A percentile compares a stretch with the other conserved stretches of the same genome.
These are phyloP conservation scores for Boletus pseudopeckii DNA, from an alignment of 768 basidiomycete species.

Conservation along the genomic window DNA sequence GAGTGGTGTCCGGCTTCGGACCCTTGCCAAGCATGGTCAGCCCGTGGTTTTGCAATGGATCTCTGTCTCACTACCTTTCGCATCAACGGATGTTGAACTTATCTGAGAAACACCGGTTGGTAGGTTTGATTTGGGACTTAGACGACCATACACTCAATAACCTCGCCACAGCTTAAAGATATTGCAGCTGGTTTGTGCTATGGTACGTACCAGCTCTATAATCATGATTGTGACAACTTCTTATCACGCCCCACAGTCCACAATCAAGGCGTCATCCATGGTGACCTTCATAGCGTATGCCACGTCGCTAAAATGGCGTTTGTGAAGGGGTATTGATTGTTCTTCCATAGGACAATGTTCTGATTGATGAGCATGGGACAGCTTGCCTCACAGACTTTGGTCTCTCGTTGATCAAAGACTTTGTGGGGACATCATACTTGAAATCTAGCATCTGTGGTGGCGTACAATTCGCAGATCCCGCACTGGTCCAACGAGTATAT, in stretches of 20 bases:
- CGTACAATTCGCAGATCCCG: conserved; percentile 46
- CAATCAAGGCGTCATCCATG: conserved; percentile 27
- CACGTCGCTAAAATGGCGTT: not conserved
- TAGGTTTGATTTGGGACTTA: conserved; percentile 1
- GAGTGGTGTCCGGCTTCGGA: conserved; percentile 30
- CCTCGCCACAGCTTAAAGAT: conserved; percentile 15
- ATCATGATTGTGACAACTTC: not conserved
- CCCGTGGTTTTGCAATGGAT: conserved; percentile 31
- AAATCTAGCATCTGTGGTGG: conserved; percentile 37
- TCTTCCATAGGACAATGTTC: conserved; percentile 36
- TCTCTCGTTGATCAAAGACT: conserved; percentile 28
- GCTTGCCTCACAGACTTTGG: conserved; percentile 52
- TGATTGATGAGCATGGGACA: conserved; percentile 36
- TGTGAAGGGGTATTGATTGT: not conserved
- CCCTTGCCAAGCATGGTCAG: conserved; percentile 30
- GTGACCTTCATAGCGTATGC: conserved; percentile 37
- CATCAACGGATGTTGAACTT: not conserved
- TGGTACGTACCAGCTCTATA: conserved; percentile 12
- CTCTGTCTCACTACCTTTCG: conserved; percentile 22
- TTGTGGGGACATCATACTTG: conserved; percentile 27
- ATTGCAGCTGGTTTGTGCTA: conserved; percentile 21
- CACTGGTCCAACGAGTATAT: conserved; percentile 14
- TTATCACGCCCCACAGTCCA: conserved; percentile 18
- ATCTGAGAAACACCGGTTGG: conserved; percentile 6
- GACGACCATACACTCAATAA: not conserved